Conservation (phyloP, 805 yeast species). For the Kuraishia borneana region DNA sequence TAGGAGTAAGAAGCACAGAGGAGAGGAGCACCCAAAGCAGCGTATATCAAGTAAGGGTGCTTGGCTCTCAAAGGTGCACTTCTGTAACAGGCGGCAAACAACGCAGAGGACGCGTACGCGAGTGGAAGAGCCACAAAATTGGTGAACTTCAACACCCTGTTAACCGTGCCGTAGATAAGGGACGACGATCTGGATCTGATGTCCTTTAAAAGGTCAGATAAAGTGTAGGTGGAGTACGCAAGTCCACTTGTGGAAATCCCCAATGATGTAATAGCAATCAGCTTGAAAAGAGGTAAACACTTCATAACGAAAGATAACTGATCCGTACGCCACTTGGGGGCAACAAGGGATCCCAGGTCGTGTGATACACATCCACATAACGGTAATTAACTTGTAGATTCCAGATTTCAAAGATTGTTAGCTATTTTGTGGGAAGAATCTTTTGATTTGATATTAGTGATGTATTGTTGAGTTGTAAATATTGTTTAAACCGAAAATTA, state of each 20-base stretch:
- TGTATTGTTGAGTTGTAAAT: no score
- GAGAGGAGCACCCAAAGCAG: slow-evolving; percentile 36
- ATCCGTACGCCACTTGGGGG: no score
- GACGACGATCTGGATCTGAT: neutral
- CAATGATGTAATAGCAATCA: slow-evolving; percentile 53
- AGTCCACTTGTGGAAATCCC: slow-evolving; percentile 53
- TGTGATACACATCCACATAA: no score
- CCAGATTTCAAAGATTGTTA: no score
- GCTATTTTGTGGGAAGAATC: no score
- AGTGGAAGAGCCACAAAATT: slow-evolving; percentile 16
- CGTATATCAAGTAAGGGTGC: slow-evolving; percentile 67
- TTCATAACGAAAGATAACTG: slow-evolving; percentile 25
- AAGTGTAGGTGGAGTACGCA: slow-evolving; percentile 16
- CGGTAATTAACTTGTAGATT: no score
- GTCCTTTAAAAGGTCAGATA: slow-evolving; percentile 2
- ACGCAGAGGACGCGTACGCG: slow-evolving; percentile 36
- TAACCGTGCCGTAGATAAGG: neutral
- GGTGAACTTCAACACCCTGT: neutral
- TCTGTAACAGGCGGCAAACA: slow-evolving; percentile 44
- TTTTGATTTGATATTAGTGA: no score
- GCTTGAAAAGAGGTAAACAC: slow-evolving; percentile 45
- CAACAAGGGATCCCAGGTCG: no score
- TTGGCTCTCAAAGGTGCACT: slow-evolving; percentile 42
- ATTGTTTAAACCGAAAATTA: no score
- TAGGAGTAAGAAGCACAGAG: slow-evolving; percentile 24